These are phyloP conservation scores for Phytophthora cactorum DNA, from an alignment of 352 stramenopile genomes.

Conservation along the genomic window DNA sequence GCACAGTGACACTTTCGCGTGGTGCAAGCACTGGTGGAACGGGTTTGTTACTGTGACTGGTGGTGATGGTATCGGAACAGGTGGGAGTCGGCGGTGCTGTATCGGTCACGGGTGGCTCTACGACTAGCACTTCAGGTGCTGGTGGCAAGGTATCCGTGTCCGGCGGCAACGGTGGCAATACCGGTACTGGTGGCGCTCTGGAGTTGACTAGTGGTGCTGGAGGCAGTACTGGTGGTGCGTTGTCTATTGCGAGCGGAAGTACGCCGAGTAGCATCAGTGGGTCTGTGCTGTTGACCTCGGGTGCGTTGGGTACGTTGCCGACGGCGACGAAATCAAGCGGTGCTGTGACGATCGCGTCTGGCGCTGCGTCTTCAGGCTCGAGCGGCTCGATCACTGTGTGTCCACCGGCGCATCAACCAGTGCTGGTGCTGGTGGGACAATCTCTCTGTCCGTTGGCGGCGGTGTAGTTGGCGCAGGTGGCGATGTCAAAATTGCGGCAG, in stretches of 20 bases:
- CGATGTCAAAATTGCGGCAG: background rate
- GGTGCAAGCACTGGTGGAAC: no score
- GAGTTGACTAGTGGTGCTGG: conserved; percentile 21
- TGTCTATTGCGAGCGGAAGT: conserved; percentile 34
- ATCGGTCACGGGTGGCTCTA: no score
- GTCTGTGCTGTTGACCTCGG: conserved; percentile 15
- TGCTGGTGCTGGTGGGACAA: conserved; percentile 45
- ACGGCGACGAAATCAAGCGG: conserved; percentile 13
- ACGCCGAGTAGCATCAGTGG: conserved; percentile 26
- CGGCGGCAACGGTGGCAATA: conserved; percentile 20
- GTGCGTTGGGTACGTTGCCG: background rate
- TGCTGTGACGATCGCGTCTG: conserved; percentile 18
- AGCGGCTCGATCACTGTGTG: conserved; percentile 39
- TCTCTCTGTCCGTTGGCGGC: conserved; percentile 52
- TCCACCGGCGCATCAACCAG: conserved; percentile 26
- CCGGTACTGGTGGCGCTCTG: conserved; percentile 20
- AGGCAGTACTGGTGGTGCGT: conserved; percentile 32
- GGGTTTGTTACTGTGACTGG: no score
- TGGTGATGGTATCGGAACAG: no score
- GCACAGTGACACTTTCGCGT: no score
- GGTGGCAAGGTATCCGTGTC: conserved; percentile 24
- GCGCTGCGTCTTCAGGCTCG: conserved; percentile 24
- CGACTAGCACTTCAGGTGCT: conserved; percentile 1
- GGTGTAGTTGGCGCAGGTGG: conserved; percentile 43
- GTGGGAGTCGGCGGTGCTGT: no score